phyloP scores from a whole-genome alignment of 768 basidiomycete genomes.

The Mycena leptocephala region DNA sequence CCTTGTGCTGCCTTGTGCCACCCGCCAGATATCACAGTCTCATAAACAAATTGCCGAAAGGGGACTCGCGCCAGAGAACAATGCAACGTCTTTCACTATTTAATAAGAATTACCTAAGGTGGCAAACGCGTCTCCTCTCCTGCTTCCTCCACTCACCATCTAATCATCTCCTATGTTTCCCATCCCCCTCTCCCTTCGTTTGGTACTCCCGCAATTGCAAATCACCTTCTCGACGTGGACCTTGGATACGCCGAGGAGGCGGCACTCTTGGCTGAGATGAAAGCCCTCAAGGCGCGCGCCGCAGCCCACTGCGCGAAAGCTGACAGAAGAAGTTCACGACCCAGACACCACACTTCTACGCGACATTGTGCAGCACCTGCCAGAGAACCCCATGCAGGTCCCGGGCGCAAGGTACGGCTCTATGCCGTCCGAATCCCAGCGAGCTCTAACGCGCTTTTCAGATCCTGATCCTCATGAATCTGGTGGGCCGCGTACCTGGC shows the following conservation, averaged over 20 bases:
- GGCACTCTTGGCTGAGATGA: slow-evolving; percentile 1
- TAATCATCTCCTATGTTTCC: neutral
- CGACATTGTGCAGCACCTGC: slow-evolving; percentile 22
- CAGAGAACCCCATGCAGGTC: slow-evolving; percentile 12
- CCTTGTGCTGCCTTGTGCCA: no score
- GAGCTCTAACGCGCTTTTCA: neutral
- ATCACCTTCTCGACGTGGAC: slow-evolving; percentile 3
- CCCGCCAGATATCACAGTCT: neutral
- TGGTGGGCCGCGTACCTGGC: neutral
- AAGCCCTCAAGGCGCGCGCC: neutral
- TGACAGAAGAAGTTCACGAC: neutral
- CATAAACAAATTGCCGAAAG: neutral
- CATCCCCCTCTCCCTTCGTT: neutral
- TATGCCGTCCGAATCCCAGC: neutral
- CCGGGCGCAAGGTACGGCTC: neutral
- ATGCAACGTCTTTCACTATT: neutral
- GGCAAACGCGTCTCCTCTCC: neutral
- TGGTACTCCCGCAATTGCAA: neutral
- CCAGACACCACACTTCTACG: slow-evolving; percentile 13
- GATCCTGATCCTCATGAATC: neutral
- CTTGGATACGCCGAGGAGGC: slow-evolving; percentile 18
- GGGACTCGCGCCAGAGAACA: neutral
- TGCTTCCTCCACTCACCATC: neutral
- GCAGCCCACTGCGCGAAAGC: neutral
- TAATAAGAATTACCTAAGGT: neutral